phyloP scores from a whole-genome alignment of 179 eudicot genomes.

The Spergularia azorica region DNA sequence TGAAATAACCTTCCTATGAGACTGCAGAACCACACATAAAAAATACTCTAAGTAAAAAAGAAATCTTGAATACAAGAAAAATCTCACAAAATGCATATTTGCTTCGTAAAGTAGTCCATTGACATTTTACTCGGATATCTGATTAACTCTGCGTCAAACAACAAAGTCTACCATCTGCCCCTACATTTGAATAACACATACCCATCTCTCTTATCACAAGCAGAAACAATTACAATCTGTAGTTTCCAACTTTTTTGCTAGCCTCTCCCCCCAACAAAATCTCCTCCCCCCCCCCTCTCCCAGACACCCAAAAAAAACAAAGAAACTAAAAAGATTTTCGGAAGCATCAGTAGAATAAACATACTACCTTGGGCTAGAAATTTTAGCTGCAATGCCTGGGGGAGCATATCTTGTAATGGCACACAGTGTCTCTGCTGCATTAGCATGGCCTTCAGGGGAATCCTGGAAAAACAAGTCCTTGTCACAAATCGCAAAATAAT shows the following conservation, averaged over 20 bases:
- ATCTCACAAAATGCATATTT: constrained; percentile 6
- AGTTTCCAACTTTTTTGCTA: not conserved
- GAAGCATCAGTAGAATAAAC: constrained; percentile 16
- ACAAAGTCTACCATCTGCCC: not conserved
- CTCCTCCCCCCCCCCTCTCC: not conserved
- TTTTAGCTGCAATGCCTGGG: constrained; percentile 77
- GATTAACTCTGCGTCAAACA: too few relatives aligned
- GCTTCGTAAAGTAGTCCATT: not conserved
- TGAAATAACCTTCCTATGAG: constrained; percentile 80
- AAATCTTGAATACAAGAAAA: not conserved
- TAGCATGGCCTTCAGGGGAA: constrained; percentile 96
- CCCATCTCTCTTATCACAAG: not conserved
- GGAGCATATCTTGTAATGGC: constrained; percentile 90
- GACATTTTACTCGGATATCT: not conserved
- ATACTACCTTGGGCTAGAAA: constrained; percentile 82
- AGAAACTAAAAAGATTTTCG: not conserved
- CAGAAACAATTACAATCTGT: not conserved
- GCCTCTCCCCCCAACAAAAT: too few relatives aligned
- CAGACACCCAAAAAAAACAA: not conserved
- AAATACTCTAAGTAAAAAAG: not conserved
- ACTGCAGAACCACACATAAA: constrained; percentile 44
- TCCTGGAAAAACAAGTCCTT: constrained; percentile 52
- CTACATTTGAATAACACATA: not conserved
- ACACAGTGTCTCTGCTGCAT: constrained; percentile 93
- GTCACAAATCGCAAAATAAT: not conserved